Evolutionary conservation across 2,329 filamentous ascomycete genomes (phyloP).

Genomic region (Pseudomassariella vexata): DNA sequence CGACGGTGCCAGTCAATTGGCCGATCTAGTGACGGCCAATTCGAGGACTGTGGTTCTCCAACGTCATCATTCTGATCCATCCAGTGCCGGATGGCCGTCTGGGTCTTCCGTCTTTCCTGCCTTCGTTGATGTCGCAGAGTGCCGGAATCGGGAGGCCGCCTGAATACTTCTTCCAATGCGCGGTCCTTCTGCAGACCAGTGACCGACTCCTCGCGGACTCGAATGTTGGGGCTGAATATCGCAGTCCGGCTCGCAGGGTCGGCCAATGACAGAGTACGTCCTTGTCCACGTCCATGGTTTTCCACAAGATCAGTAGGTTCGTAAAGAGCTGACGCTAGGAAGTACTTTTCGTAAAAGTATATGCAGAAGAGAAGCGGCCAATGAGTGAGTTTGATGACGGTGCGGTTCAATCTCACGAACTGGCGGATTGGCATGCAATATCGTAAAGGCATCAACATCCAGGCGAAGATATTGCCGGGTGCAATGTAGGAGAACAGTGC

Average conservation of each 20-base stretch:
- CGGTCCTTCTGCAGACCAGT: conserved; percentile 85
- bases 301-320: conserved; percentile 86
- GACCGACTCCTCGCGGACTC: conserved; percentile 79
- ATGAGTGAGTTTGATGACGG: conserved; percentile 85
- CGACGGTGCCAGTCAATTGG: conserved; percentile 44
- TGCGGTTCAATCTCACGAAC: conserved; percentile 84
- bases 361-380: conserved; percentile 83
- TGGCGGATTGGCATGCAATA: conserved; percentile 73
- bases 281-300: conserved; percentile 47
- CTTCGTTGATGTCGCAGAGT: conserved; percentile 54
- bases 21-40: conserved; percentile 45
- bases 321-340: conserved; percentile 70
- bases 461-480: conserved; percentile 85
- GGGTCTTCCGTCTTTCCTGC: conserved; percentile 65
- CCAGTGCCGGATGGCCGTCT: conserved; percentile 82
- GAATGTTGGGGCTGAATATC: conserved; percentile 66
- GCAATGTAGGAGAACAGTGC: conserved; percentile 90
- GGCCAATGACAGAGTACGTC: conserved; percentile 48
- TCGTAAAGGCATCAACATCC: conserved; percentile 77
- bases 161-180: conserved; percentile 87
- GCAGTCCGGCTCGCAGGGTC: conserved; percentile 50
- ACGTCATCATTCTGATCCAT: conserved; percentile 67
- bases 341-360: conserved; percentile 77
- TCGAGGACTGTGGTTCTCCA: conserved; percentile 35
- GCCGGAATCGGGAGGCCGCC: conserved; percentile 61